These are phyloP conservation scores for Phaeophleospora eucalypticola DNA, from an alignment of 2,329 filamentous ascomycete genomes.

Conservation along the genomic window DNA sequence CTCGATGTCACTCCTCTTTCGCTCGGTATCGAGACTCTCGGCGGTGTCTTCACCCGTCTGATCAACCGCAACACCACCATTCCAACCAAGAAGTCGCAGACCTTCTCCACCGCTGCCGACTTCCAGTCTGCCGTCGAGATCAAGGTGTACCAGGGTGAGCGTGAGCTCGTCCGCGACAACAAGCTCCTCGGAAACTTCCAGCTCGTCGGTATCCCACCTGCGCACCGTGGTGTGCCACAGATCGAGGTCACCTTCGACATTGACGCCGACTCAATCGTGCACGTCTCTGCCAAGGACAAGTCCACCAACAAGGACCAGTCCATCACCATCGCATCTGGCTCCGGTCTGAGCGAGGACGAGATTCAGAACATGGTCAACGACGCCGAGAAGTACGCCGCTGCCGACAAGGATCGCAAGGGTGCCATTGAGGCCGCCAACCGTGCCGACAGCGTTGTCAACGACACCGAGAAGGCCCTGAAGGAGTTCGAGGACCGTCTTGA, in stretches of 20 bases:
- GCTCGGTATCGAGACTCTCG: constrained; percentile 98
- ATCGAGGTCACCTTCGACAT: constrained; percentile 99
- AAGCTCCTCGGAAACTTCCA: constrained; percentile 99
- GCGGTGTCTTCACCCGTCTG: constrained; percentile 94
- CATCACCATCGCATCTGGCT: constrained; percentile 97
- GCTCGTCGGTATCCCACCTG: constrained; percentile 92
- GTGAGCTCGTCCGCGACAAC: constrained; percentile 98
- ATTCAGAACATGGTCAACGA: constrained; percentile 98
- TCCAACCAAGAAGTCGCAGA: constrained; percentile 97
- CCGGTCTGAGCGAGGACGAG: constrained; percentile 89
- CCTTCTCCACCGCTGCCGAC: constrained; percentile 95
- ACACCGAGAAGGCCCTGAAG: constrained; percentile 97
- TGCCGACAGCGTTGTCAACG: constrained; percentile 91
- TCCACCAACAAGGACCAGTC: constrained; percentile 99
- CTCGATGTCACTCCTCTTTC: constrained; percentile 67
- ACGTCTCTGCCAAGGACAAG: constrained; percentile 98
- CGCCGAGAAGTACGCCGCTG: constrained; percentile 91
- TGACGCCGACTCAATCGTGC: constrained; percentile 94
- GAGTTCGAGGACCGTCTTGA: constrained; percentile 94
- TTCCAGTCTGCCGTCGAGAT: constrained; percentile 99
- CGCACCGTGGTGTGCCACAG: constrained; percentile 92
- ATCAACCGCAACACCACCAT: constrained; percentile 99
- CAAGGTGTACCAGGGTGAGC: constrained; percentile 99
- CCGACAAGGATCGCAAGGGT: constrained; percentile 94
- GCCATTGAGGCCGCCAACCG: constrained; percentile 96